Evolutionary conservation across 352 stramenopile genomes (phyloP).

Genomic region (Phytophthora kernoviae): DNA sequence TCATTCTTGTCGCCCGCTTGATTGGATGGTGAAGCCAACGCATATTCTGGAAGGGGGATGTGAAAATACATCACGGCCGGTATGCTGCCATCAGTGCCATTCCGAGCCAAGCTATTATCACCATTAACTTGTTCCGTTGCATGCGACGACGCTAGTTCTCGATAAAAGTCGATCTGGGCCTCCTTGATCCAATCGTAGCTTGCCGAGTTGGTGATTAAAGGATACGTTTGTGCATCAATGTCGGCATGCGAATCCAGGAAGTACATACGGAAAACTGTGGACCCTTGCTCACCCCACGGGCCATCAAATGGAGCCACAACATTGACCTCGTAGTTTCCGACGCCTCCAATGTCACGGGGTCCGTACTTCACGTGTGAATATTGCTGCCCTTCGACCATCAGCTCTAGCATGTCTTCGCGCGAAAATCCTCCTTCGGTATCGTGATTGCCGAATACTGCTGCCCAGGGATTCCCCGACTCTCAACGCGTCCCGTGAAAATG

Average conservation of each 20-base stretch:
- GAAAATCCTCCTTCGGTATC: constrained; percentile 54
- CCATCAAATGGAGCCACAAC: constrained; percentile 45
- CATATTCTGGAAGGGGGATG: constrained; percentile 63
- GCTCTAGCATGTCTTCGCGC: constrained; percentile 44
- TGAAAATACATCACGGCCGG: constrained; percentile 70
- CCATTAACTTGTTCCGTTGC: constrained; percentile 1
- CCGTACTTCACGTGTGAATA: constrained; percentile 58
- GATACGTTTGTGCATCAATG: constrained; percentile 35
- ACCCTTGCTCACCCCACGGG: constrained; percentile 36
- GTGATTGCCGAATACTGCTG: constrained; percentile 71
- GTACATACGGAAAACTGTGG: constrained; percentile 69
- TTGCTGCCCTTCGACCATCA: constrained; percentile 37
- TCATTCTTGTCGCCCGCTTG: constrained; percentile 38
- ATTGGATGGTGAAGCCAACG: constrained; percentile 23
- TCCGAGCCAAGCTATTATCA: constrained; percentile 11
- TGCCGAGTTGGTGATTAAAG: constrained; percentile 26
- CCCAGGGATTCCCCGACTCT: constrained; percentile 56
- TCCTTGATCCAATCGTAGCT: constrained; percentile 58
- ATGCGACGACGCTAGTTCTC: constrained; percentile 34
- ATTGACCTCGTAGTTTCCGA: constrained; percentile 70
- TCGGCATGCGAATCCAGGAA: constrained; percentile 62
- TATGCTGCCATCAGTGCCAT: constrained; percentile 13
- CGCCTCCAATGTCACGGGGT: constrained; percentile 47
- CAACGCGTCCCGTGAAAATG: constrained; percentile 38
- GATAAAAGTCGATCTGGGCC: constrained; percentile 50